These are phyloP conservation scores for Fraxinus baroniana DNA, from an alignment of 305 asterid genomes.

Conservation along the genomic window DNA sequence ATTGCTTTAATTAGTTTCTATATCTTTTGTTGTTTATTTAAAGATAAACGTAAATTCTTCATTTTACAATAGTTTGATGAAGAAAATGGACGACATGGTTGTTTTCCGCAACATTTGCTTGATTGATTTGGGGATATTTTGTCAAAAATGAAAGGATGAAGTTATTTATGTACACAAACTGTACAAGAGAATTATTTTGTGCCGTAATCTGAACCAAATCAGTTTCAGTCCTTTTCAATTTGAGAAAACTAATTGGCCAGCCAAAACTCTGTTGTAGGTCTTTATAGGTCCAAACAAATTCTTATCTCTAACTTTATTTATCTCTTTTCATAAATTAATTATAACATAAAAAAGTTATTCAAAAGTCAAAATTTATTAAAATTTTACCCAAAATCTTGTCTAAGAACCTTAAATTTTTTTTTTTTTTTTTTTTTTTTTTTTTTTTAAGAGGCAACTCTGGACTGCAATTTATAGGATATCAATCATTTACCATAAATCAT, in stretches of 20 bases:
- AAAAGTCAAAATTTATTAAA: not conserved
- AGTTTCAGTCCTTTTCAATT: not conserved
- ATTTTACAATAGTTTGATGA: not conserved
- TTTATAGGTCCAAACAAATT: too few relatives aligned
- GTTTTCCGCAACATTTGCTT: not conserved
- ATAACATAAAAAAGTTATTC: not conserved
- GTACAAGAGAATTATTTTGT: too few relatives aligned
- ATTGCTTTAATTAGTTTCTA: too few relatives aligned
- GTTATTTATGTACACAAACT: not conserved
- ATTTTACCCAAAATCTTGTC: not conserved
- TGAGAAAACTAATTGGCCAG: not conserved
- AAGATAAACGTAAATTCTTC: not conserved
- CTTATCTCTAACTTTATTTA: not conserved
- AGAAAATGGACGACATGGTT: not conserved
- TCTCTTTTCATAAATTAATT: too few relatives aligned
- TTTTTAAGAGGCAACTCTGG: not conserved
- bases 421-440: not conserved
- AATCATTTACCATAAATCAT: not conserved
- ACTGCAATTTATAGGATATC: not conserved
- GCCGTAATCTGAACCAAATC: not conserved
- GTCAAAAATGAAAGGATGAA: not conserved
- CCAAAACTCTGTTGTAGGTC: not conserved
- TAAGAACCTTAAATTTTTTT: not conserved
- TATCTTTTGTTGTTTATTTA: too few relatives aligned
- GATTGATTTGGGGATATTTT: not conserved